Conservation (phyloP, 2,329 filamentous ascomycete genomes). For the Penicillium sclerotiorum region DNA sequence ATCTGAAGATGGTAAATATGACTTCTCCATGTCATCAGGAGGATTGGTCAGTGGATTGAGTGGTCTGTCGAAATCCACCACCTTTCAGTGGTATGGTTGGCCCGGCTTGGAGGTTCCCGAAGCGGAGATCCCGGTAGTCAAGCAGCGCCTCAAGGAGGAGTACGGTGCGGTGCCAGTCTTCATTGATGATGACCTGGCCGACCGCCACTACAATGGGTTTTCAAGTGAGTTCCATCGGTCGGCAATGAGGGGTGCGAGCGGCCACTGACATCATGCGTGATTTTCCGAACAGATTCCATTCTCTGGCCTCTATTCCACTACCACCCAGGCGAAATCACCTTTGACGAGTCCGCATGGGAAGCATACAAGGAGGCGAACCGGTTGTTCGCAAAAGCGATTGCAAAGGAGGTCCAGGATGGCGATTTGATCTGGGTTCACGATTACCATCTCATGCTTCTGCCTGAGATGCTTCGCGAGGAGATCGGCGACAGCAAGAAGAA, state of each 20-base stretch:
- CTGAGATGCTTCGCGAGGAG: slow-evolving; percentile 91
- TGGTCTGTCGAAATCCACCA: slow-evolving; percentile 86
- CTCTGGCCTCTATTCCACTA: slow-evolving; percentile 99
- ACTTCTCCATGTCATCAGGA: slow-evolving; percentile 95
- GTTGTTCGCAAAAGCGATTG: slow-evolving; percentile 85
- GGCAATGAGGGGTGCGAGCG: neutral
- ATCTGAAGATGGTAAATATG: slow-evolving; percentile 85
- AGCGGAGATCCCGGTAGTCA: slow-evolving; percentile 73
- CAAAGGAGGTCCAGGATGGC: slow-evolving; percentile 84
- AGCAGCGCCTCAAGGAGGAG: slow-evolving; percentile 77
- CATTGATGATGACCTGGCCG: slow-evolving; percentile 88
- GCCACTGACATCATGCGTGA: neutral
- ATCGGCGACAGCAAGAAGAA: slow-evolving; percentile 81
- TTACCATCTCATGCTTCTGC: slow-evolving; percentile 96
- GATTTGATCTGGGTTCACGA: slow-evolving; percentile 98
- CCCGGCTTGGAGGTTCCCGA: slow-evolving; percentile 90
- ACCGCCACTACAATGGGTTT: slow-evolving; percentile 97
- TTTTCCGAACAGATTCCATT: slow-evolving; percentile 72
- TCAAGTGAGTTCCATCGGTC: slow-evolving; percentile 67
- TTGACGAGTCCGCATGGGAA: slow-evolving; percentile 91
- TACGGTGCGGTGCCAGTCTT: slow-evolving; percentile 91
- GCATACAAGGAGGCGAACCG: slow-evolving; percentile 93
- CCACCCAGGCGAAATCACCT: slow-evolving; percentile 96
- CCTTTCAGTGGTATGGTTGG: slow-evolving; percentile 99
- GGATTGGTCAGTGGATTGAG: slow-evolving; percentile 92